Evolutionary conservation across 441 rosid species (phyloP), one percentile per base, ranked within the genome.

Genomic region (Pelargonium myrrhifolium): DNA sequence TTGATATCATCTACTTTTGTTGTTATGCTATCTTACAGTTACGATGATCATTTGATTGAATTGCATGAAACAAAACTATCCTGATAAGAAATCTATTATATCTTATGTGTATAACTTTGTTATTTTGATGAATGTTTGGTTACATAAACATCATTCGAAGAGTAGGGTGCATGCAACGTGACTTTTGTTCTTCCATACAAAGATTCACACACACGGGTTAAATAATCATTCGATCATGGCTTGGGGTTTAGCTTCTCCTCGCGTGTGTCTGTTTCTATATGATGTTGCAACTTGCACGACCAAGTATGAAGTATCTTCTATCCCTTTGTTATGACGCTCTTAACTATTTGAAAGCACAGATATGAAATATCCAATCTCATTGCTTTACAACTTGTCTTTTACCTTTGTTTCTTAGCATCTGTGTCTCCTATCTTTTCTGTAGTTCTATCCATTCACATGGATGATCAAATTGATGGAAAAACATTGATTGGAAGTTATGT

Each of bases 381-480:
- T 55, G 61, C 61, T 4, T 14, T 53, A 26, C 40, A 64, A 56
- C 67, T 71, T 56, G 42, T 66, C 39, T 65, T 12, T 22, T 39
- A 64, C 47, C 69, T 69, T 69, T 45, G 47, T 59, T 78, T 56
- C 58, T 65, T 56, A 55, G 62, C 63, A 43, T 68, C 61, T 55
- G 24, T 35, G 21, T 15, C 20, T 65, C 12, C 62, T 55, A 10
- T 69, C 64, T 55, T 42, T 37, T 64, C 21, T 59, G 42, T 77
- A 95, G 98, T 89, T 72, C 75, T 95, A 28, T 87, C 78, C 71
- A 87, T 95, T 78, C 93, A 90, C 80, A 86, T 92, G 99, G 98
- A 95, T 78, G 99, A 92, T 75, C 98, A 95, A 89, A 84, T 95
- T 76, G 99, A 95, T 73, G 98, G 97, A 31, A 92, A 90, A 81